Base-by-base conservation (phyloP, 2,329 filamentous ascomycete species). In the Ophiostoma montium region DNA sequence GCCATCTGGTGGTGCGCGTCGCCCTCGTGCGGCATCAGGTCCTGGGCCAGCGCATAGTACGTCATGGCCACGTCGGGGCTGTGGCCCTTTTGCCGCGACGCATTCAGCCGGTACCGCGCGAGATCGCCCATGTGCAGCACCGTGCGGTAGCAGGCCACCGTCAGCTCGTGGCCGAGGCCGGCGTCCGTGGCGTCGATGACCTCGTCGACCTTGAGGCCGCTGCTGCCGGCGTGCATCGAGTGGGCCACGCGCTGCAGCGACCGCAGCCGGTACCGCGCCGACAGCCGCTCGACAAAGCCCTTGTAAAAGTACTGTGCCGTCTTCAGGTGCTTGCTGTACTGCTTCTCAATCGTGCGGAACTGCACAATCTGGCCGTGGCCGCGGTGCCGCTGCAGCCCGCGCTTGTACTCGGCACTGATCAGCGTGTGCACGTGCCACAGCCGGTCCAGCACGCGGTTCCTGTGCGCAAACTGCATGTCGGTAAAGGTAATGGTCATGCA, bases 121-220 rank as follows among this genome's bases (percentile, higher is more conserved):
- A 98, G 72, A 62, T 98, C 92, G 32, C 92, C 92, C 10, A 96
- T 76, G 56, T 84, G 86, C 52, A 95, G 82, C 49, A 96, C 71
- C 5, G 85, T 87, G 50, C 80, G 77, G 65, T 95, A 84, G 61
- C 86, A 94, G 3, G 86, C 88, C 50, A 72, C 68, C 36, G 86
- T 69, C 50, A 94, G 75, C 54, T 72, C 67, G n/a, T 67, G 63
- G 52, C 73, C 72, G 46, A 86, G 64, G 12, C 72, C 61, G 42
- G 70, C 58, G 39, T 72, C 63, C 50, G 71, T 64, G 55, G 68
- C 62, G 55, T 69, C 63, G 53, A 70, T 62, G 48, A 65, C 62
- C 53, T 70, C 64, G 58, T 71, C 60, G 56, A 66, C 63, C 23
- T 64, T 63, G 35, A 74, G 61, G 54, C 62, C 23, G 23, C 23